These are phyloP conservation scores for Podaxis pistillaris DNA, from an alignment of 768 basidiomycete species.

Conservation along the genomic window DNA sequence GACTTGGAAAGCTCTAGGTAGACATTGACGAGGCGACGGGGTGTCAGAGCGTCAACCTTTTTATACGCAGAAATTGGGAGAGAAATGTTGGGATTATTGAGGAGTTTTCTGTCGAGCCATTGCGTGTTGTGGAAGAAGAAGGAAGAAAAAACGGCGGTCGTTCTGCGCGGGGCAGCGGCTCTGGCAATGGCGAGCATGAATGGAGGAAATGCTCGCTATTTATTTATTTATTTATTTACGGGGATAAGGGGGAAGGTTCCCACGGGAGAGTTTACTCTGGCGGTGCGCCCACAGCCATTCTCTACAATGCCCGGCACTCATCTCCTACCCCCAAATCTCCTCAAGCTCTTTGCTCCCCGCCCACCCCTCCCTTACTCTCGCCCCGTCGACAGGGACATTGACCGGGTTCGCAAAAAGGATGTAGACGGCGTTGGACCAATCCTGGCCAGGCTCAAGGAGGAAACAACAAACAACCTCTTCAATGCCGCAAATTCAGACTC, in stretches of 20 bases:
- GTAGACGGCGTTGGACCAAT: slow-evolving; percentile 77
- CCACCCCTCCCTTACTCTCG: slow-evolving; percentile 86
- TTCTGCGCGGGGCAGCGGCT: neutral
- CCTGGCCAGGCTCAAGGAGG: slow-evolving; percentile 72
- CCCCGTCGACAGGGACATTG: slow-evolving; percentile 81
- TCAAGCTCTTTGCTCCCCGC: slow-evolving; percentile 94
- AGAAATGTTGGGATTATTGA: slow-evolving; percentile 15
- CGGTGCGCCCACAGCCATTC: neutral
- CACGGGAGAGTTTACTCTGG: neutral
- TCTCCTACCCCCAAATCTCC: slow-evolving; percentile 90
- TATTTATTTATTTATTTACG: neutral
- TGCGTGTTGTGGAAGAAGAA: slow-evolving; percentile 66
- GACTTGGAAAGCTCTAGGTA: slow-evolving; percentile 86
- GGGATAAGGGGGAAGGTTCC: neutral
- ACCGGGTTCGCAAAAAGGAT: slow-evolving; percentile 65
- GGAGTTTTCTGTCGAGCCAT: slow-evolving; percentile 35
- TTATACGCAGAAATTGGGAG: slow-evolving; percentile 30
- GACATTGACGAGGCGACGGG: slow-evolving; percentile 53
- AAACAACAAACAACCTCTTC: slow-evolving; percentile 66
- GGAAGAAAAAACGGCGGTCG: slow-evolving; percentile 39
- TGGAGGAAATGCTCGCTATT: neutral
- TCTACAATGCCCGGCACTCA: slow-evolving; percentile 68
- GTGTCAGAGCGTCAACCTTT: slow-evolving; percentile 42
- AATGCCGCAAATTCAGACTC: slow-evolving; percentile 40
- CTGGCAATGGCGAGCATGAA: slow-evolving; percentile 1